Percentiles rank a stretch among this genome's conserved stretches.
phyloP scores from a whole-genome alignment of 345 rosid species.

The Jatropha curcas region DNA sequence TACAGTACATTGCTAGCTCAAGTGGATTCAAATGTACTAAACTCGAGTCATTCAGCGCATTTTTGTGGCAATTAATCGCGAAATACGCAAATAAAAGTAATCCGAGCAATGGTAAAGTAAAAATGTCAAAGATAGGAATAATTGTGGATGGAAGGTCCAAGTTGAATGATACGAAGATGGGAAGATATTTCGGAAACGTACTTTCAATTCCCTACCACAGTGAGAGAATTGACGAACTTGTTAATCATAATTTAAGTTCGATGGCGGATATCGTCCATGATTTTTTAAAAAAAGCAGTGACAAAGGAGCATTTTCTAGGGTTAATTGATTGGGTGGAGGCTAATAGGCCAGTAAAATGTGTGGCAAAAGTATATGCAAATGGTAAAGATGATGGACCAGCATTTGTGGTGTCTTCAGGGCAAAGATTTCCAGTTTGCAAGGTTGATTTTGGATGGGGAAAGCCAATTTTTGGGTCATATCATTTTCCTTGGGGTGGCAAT shows the following conservation, averaged over 20 bases:
- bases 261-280: constrained; percentile 58
- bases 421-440: constrained; percentile 44
- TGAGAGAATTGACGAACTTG: constrained; percentile 32
- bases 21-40: constrained; percentile 46
- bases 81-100: constrained; percentile 9
- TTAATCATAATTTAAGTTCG: constrained; percentile 43
- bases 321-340: constrained; percentile 83
- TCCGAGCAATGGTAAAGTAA: neutral
- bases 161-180: constrained; percentile 28
- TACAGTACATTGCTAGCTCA: constrained; percentile 47
- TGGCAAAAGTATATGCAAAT: constrained; percentile 52
- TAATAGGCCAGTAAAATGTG: constrained; percentile 47
- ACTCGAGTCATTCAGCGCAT: constrained; percentile 63
- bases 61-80: constrained; percentile 70
- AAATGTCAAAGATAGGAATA: constrained; percentile 54
- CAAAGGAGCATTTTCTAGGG: constrained; percentile 63
- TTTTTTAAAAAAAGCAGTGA: constrained; percentile 35
- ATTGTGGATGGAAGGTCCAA: constrained; percentile 69
- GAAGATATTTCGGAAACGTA: constrained; percentile 62
- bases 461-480: constrained; percentile 56
- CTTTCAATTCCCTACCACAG: constrained; percentile 60
- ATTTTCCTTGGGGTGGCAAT: constrained; percentile 55
- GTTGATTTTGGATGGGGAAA: constrained; percentile 65
- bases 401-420: constrained; percentile 77
- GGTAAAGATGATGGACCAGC: constrained; percentile 51